Conservation (phyloP, 768 basidiomycete species). For the Coprinellus aureogranulatus region DNA sequence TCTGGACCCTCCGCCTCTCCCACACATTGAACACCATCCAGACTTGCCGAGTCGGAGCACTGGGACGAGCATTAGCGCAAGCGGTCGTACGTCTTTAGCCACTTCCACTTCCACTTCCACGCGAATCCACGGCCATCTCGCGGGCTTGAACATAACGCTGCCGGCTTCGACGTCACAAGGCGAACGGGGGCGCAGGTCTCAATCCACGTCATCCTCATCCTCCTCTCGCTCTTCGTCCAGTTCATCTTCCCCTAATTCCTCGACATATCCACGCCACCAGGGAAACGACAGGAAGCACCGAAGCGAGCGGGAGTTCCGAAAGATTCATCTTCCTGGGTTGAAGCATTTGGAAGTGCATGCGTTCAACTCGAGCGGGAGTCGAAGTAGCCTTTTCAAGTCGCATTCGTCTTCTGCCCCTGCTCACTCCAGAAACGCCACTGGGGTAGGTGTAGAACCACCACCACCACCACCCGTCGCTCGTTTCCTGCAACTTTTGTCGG, state of each 20-base stretch:
- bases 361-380: neutral
- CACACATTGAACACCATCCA: constrained; percentile 1
- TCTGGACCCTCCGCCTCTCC: constrained; percentile 16
- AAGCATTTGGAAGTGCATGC: constrained; percentile 4
- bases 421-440: neutral
- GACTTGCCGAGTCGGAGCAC: neutral
- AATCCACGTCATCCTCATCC: neutral
- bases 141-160: neutral
- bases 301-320: neutral
- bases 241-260: too few species aligned
- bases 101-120: neutral
- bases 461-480: neutral
- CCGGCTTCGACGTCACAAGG: neutral
- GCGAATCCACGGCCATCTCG: neutral
- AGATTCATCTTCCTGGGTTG: constrained; percentile 1
- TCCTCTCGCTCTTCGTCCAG: too few species aligned
- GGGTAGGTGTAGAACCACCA: neutral
- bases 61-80: neutral
- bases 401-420: neutral
- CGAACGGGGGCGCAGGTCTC: neutral
- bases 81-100: neutral
- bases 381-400: neutral
- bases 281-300: neutral
- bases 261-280: neutral
- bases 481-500: constrained; percentile 4